phyloP scores from a whole-genome alignment of 169 alveolate genomes.

The Plasmodium knowlesi region DNA sequence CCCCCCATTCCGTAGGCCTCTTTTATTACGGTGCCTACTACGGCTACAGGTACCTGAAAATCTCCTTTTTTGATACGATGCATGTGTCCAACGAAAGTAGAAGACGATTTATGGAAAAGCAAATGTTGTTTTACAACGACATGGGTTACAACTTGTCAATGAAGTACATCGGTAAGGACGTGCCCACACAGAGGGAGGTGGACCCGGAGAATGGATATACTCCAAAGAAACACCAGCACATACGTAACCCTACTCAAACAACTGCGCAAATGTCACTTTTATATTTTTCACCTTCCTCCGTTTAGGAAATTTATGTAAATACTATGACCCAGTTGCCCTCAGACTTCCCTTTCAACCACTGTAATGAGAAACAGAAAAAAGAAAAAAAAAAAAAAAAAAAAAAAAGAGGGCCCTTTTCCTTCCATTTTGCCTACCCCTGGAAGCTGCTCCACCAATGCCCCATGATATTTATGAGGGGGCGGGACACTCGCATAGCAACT shows the following conservation, averaged over 20 bases:
- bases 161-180: constrained; percentile 65
- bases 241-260: background rate
- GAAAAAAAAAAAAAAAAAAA: background rate
- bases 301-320: constrained; percentile 68
- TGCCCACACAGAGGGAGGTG: background rate
- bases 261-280: background rate
- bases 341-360: constrained; percentile 69
- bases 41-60: constrained; percentile 40
- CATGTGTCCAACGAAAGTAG: constrained; percentile 74
- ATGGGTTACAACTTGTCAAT: constrained; percentile 57
- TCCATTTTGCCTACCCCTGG: background rate
- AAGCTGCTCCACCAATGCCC: background rate
- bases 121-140: constrained; percentile 70
- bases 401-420: background rate
- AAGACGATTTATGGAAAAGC: constrained; percentile 73
- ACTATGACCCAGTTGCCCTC: constrained; percentile 72
- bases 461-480: background rate
- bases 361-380: constrained; percentile 32
- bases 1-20: constrained; percentile 4
- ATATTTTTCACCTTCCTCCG: background rate
- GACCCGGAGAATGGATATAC: background rate
- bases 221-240: background rate
- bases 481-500: background rate
- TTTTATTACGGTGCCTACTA: constrained; percentile 57
- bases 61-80: constrained; percentile 47